phyloP scores from a whole-genome alignment of 2,329 filamentous ascomycete genomes.

The Aspergillus niger region DNA sequence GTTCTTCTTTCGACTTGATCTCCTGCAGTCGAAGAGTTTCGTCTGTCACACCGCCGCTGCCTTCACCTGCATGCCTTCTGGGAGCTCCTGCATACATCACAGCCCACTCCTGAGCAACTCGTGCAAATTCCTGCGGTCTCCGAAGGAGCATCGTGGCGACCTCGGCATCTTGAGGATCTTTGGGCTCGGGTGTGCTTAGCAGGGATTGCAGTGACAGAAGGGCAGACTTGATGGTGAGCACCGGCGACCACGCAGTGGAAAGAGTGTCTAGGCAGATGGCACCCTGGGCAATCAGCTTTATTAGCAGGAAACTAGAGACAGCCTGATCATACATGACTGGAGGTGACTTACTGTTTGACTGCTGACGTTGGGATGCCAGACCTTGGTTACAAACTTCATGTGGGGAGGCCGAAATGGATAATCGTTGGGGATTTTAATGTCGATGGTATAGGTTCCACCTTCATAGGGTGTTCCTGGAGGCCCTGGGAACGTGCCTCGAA shows the following conservation, averaged over 20 bases:
- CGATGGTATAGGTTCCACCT: constrained; percentile 77
- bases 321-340: neutral
- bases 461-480: constrained; percentile 94
- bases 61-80: constrained; percentile 54
- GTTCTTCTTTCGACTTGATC: constrained; percentile 55
- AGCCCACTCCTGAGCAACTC: constrained; percentile 87
- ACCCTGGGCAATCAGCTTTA: constrained; percentile 58
- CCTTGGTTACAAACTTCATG: constrained; percentile 89
- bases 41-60: constrained; percentile 55
- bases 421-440: constrained; percentile 81
- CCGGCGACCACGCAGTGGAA: constrained; percentile 86
- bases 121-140: constrained; percentile 75
- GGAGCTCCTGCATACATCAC: constrained; percentile 79
- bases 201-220: constrained; percentile 91
- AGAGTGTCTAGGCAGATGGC: constrained; percentile 96
- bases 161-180: constrained; percentile 94
- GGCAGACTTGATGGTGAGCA: constrained; percentile 93
- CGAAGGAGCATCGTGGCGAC: constrained; percentile 87
- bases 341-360: constrained; percentile 74
- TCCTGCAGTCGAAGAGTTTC: constrained; percentile 58
- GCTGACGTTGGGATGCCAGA: constrained; percentile 98
- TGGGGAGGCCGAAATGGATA: constrained; percentile 92
- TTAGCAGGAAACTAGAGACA: neutral
- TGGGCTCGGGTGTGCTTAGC: constrained; percentile 89
- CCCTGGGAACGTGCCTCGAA: constrained; percentile 79